Evolutionary conservation across 169 alveolate genomes (phyloP).

Genomic region (Plasmodium gaboni): DNA sequence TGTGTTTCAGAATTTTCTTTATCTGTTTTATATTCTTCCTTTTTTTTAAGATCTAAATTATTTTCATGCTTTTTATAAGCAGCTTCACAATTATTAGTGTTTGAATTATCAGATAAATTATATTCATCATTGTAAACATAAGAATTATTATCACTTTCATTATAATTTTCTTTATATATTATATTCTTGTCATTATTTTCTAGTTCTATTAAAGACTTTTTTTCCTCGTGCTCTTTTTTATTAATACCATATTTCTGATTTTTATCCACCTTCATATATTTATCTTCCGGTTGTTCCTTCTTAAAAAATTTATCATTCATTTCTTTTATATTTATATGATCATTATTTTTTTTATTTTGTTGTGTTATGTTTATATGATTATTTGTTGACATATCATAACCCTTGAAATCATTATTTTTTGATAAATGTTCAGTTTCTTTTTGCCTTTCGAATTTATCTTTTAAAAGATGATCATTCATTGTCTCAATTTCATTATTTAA

Average conservation of each 20-base stretch:
- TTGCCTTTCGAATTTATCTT: no score
- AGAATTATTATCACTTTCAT: not conserved
- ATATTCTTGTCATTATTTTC: constrained; percentile 17
- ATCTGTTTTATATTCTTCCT: not conserved
- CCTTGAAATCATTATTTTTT: no score
- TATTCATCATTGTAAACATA: not conserved
- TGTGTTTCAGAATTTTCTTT: not conserved
- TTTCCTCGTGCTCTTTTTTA: not conserved
- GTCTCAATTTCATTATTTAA: not conserved
- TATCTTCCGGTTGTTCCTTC: not conserved
- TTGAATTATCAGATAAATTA: not conserved
- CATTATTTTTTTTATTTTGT: not conserved
- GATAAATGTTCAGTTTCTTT: no score
- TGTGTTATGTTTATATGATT: not conserved
- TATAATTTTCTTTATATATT: not conserved
- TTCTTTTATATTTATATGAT: not conserved
- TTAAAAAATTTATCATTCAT: not conserved
- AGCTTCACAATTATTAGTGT: not conserved
- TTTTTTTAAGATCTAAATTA: not conserved
- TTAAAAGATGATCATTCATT: not conserved
- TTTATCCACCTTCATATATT: not conserved
- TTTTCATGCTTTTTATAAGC: not conserved
- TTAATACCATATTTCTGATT: not conserved
- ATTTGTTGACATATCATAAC: no score
- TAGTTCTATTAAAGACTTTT: not conserved